These are phyloP conservation scores for Aspergillus amoenus DNA, from an alignment of 2,329 filamentous ascomycete genomes.

Conservation along the genomic window DNA sequence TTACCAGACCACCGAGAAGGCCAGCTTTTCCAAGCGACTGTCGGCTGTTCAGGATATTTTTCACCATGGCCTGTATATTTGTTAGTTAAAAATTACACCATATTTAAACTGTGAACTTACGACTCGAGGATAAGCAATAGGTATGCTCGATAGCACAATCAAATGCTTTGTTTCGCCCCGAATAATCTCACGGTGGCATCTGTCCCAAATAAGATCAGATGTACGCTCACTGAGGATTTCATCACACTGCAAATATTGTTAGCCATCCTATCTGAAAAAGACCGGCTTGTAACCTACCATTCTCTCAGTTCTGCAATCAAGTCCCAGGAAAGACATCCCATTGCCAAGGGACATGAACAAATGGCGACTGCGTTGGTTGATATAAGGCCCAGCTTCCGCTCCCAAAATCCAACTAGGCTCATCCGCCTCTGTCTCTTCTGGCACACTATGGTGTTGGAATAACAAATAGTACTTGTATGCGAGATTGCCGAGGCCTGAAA, in stretches of 20 bases:
- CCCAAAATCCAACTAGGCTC: slow-evolving; percentile 94
- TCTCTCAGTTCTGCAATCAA: slow-evolving; percentile 90
- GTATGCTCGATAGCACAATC: slow-evolving; percentile 81
- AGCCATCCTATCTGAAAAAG: slow-evolving; percentile 12
- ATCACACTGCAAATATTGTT: slow-evolving; percentile 52
- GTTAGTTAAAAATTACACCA: slow-evolving; percentile 21
- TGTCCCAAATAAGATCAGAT: slow-evolving; percentile 82
- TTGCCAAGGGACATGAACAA: slow-evolving; percentile 81
- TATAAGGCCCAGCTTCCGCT: slow-evolving; percentile 78
- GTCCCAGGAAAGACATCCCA: slow-evolving; percentile 75
- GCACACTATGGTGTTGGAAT: slow-evolving; percentile 91
- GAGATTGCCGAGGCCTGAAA: slow-evolving; percentile 82
- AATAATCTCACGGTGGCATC: slow-evolving; percentile 76
- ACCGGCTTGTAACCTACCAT: slow-evolving; percentile 48
- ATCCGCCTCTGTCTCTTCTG: slow-evolving; percentile 73
- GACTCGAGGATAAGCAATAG: slow-evolving; percentile 75
- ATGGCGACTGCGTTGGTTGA: slow-evolving; percentile 79
- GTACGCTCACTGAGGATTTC: slow-evolving; percentile 78
- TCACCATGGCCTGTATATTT: slow-evolving; percentile 59
- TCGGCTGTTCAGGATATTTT: slow-evolving; percentile 74
- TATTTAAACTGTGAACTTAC: slow-evolving; percentile 49
- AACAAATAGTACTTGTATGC: slow-evolving; percentile 99
- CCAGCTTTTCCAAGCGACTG: slow-evolving; percentile 85
- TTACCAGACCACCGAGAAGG: slow-evolving; percentile 74
- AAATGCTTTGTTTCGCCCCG: slow-evolving; percentile 86